These are phyloP conservation scores for Diplocarpon mali DNA, from an alignment of 2,329 filamentous ascomycete genomes.

Conservation along the genomic window DNA sequence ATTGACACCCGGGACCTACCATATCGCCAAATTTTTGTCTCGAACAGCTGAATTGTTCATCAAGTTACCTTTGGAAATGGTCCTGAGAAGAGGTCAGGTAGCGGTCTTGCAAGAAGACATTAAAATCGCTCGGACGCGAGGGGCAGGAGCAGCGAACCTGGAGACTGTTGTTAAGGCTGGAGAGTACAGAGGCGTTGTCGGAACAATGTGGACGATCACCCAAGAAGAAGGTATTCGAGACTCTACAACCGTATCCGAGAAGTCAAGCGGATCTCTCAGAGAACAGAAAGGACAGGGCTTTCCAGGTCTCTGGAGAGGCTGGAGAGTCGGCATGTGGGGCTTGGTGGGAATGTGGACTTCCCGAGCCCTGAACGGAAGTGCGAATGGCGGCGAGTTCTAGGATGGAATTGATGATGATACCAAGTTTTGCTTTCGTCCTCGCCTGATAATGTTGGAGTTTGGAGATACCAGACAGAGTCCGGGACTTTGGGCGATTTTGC, in stretches of 20 bases:
- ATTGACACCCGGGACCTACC: constrained; percentile 71
- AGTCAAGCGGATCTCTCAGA: constrained; percentile 11
- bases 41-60: constrained; percentile 72
- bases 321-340: constrained; percentile 47
- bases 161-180: constrained; percentile 74
- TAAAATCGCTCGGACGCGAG: constrained; percentile 16
- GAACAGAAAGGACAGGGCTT: constrained; percentile 38
- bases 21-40: constrained; percentile 68
- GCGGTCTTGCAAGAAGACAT: constrained; percentile 40
- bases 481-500: not conserved
- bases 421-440: constrained; percentile 9
- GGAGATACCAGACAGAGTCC: not conserved
- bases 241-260: constrained; percentile 1
- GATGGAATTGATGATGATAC: constrained; percentile 10
- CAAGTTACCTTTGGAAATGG: constrained; percentile 84
- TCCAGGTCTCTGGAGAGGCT: constrained; percentile 44
- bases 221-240: constrained; percentile 58
- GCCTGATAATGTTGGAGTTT: constrained; percentile 1
- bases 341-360: constrained; percentile 42
- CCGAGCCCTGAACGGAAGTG: constrained; percentile 21
- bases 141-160: constrained; percentile 27
- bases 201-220: constrained; percentile 81
- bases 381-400: constrained; percentile 24
- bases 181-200: constrained; percentile 74
- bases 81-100: constrained; percentile 80